Percentiles rank a stretch among this genome's conserved stretches.
These are phyloP conservation scores for Saturnispora dispora DNA, from an alignment of 805 yeast species.

Conservation along the genomic window DNA sequence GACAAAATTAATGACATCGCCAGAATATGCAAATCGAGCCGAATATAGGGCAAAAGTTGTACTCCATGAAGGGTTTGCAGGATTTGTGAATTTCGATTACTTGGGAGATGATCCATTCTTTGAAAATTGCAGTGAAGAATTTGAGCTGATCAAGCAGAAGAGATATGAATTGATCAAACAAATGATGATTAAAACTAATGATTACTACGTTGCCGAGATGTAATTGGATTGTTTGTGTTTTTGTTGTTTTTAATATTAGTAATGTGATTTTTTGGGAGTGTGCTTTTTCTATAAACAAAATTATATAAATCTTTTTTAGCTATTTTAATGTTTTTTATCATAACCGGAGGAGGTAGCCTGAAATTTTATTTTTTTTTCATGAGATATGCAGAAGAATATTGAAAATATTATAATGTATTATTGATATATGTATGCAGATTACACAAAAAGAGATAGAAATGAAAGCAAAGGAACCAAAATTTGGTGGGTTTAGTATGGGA, in stretches of 20 bases:
- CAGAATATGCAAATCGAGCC: slow-evolving; percentile 24
- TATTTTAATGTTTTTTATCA: neutral
- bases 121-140: neutral
- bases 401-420: neutral
- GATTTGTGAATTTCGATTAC: slow-evolving; percentile 16
- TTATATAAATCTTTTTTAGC: neutral
- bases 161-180: neutral
- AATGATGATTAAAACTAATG: slow-evolving; percentile 15
- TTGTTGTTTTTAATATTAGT: neutral
- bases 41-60: slow-evolving; percentile 13
- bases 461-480: neutral
- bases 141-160: too few relatives aligned
- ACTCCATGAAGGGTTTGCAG: slow-evolving; percentile 19
- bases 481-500: neutral
- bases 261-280: neutral
- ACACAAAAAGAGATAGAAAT: neutral
- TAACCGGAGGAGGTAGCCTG: neutral
- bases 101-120: slow-evolving; percentile 10
- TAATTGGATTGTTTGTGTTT: neutral
- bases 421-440: neutral
- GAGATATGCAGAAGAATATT: too few relatives aligned
- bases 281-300: neutral
- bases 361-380: too few relatives aligned
- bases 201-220: slow-evolving; percentile 17
- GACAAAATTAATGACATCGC: slow-evolving; percentile 22